Conservation (phyloP, 257 asterid species). For the Przewalskia tangutica region DNA sequence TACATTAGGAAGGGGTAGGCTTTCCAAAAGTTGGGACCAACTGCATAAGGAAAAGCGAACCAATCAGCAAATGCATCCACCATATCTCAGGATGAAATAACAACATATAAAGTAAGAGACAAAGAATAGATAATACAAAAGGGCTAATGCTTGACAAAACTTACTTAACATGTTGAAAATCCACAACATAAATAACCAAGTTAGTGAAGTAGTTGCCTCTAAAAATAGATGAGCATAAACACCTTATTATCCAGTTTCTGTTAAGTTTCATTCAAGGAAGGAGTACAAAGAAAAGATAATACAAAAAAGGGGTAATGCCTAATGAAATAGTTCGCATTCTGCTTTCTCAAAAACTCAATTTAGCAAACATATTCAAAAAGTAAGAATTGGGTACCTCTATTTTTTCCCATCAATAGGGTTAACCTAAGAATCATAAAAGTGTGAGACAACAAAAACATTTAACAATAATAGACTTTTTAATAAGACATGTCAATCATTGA, state of each 20-base stretch:
- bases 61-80: conserved; percentile 17
- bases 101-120: background rate
- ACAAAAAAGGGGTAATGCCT: background rate
- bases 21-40: conserved; percentile 89
- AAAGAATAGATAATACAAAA: background rate
- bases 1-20: conserved; percentile 89
- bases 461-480: background rate
- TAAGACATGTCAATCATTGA: conserved; percentile 10
- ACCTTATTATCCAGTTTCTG: background rate
- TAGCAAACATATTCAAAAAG: background rate
- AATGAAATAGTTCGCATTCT: too few relatives aligned
- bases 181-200: background rate
- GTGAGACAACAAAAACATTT: background rate
- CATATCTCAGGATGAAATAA: background rate
- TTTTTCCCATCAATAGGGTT: background rate
- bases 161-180: background rate
- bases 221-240: background rate
- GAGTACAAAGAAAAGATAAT: background rate
- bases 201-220: background rate
- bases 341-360: too few relatives aligned
- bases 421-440: background rate
- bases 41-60: conserved; percentile 36
- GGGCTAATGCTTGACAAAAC: background rate
- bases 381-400: background rate
- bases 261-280: background rate